phyloP scores from a whole-genome alignment of 441 rosid genomes.

The Melastoma candidum region DNA sequence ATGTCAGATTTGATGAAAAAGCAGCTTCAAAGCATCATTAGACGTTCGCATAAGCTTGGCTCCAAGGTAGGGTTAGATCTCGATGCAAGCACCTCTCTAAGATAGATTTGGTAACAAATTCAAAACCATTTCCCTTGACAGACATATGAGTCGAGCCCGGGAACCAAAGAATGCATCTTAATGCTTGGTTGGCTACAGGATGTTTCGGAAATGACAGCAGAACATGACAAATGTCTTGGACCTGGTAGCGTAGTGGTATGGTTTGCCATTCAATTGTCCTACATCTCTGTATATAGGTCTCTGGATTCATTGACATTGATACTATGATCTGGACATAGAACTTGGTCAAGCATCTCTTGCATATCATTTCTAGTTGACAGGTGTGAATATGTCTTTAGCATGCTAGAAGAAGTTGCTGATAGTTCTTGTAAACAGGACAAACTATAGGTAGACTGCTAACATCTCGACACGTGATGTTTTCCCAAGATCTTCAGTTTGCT shows the following conservation, averaged over 20 bases:
- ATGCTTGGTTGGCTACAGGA: slow-evolving; percentile 95
- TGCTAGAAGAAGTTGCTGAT: no score
- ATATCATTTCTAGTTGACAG: no score
- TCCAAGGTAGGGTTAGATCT: slow-evolving; percentile 53
- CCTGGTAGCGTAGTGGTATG: slow-evolving; percentile 88
- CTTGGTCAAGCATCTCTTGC: no score
- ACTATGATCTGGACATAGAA: no score
- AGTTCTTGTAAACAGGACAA: no score
- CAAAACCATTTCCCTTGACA: slow-evolving; percentile 12
- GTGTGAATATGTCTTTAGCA: no score
- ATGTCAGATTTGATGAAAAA: slow-evolving; percentile 35
- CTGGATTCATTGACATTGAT: no score
- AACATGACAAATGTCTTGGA: slow-evolving; percentile 94
- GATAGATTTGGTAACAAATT: not conserved
- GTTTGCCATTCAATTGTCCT: slow-evolving; percentile 3
- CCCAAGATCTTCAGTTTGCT: no score
- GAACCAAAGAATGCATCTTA: slow-evolving; percentile 81
- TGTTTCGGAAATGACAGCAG: slow-evolving; percentile 77
- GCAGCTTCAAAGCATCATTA: slow-evolving; percentile 43
- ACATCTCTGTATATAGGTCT: not conserved
- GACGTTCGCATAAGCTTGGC: slow-evolving; percentile 38
- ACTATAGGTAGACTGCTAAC: no score
- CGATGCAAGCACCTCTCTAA: no score
- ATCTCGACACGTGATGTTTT: no score
- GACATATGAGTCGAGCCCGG: slow-evolving; percentile 58